These are phyloP conservation scores for Tolypocladium album DNA, from an alignment of 2,329 filamentous ascomycete species.

Conservation along the genomic window DNA sequence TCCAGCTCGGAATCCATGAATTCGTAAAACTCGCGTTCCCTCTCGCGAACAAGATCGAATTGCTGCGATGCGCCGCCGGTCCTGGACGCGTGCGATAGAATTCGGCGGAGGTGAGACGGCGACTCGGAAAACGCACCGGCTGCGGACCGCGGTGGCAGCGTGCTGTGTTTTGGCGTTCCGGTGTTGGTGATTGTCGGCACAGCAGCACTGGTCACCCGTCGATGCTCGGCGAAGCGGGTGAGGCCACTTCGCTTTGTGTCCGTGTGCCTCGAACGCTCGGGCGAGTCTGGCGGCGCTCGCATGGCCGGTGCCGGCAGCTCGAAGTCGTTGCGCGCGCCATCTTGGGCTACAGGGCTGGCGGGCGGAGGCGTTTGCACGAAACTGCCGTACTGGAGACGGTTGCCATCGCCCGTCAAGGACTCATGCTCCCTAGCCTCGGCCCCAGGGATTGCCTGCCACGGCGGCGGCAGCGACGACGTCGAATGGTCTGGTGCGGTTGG, in stretches of 20 bases:
- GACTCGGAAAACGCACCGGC: constrained; percentile 8
- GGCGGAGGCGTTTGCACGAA: constrained; percentile 32
- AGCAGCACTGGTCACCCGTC: constrained; percentile 23
- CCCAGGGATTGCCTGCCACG: not conserved
- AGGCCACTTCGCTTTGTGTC: constrained; percentile 8
- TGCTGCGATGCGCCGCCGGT: constrained; percentile 31
- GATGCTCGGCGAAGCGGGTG: constrained; percentile 17
- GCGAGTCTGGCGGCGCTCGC: constrained; percentile 20
- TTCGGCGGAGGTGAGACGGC: constrained; percentile 20
- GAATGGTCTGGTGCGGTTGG: not conserved
- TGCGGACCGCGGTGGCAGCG: constrained; percentile 7
- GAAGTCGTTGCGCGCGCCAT: constrained; percentile 24
- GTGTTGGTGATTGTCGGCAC: constrained; percentile 9
- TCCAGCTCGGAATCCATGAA: constrained; percentile 76
- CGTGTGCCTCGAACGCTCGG: constrained; percentile 9
- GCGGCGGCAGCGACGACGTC: not conserved
- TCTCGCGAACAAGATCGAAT: constrained; percentile 54
- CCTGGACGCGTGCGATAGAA: constrained; percentile 25
- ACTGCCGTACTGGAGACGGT: constrained; percentile 40
- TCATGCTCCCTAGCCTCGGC: not conserved
- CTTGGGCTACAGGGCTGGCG: constrained; percentile 10
- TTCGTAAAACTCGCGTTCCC: constrained; percentile 74
- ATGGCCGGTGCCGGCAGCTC: constrained; percentile 45
- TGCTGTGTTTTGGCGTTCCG: not conserved
- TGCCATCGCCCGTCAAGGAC: constrained; percentile 17